Percentiles rank a stretch among this genome's conserved stretches.
Conservation (phyloP, 2,329 filamentous ascomycete genomes). For the Alternaria viburni region DNA sequence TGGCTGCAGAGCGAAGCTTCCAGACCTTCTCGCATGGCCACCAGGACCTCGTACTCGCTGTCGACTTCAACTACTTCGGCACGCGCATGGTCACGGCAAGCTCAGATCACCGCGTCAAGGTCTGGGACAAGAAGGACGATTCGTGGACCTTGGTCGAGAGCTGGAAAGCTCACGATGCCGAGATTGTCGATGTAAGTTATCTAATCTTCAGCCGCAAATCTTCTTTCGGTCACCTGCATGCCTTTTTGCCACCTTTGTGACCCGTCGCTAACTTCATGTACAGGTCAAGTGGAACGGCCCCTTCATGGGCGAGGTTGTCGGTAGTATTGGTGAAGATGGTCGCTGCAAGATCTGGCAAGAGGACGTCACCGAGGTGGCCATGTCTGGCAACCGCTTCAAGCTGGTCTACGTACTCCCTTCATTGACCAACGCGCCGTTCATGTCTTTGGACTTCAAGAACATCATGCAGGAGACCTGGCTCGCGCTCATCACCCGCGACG, state of each 20-base stretch:
- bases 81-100: conserved; percentile 90
- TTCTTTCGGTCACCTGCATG: conserved; percentile 26
- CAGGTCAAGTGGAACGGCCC: conserved; percentile 94
- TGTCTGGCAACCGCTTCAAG: conserved; percentile 80
- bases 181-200: conserved; percentile 78
- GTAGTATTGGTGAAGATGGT: conserved; percentile 87
- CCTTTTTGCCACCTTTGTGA: conserved; percentile 20
- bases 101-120: conserved; percentile 89
- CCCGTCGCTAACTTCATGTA: conserved; percentile 24
- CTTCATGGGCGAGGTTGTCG: conserved; percentile 85
- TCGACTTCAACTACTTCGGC: conserved; percentile 91
- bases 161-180: conserved; percentile 88
- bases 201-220: conserved; percentile 22
- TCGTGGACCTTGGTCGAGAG: conserved; percentile 84
- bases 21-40: conserved; percentile 75
- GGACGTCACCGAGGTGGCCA: conserved; percentile 77
- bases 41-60: conserved; percentile 80
- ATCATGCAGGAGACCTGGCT: conserved; percentile 85
- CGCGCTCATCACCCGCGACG: conserved; percentile 83
- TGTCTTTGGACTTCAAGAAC: conserved; percentile 85
- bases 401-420: conserved; percentile 66
- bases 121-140: conserved; percentile 81
- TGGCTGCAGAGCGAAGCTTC: conserved; percentile 50
- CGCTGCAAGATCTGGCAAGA: conserved; percentile 93
- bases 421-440: conserved; percentile 72